Evolutionary conservation across 73 alveolate species (phyloP).

Genomic region (Paramecium caudatum): DNA sequence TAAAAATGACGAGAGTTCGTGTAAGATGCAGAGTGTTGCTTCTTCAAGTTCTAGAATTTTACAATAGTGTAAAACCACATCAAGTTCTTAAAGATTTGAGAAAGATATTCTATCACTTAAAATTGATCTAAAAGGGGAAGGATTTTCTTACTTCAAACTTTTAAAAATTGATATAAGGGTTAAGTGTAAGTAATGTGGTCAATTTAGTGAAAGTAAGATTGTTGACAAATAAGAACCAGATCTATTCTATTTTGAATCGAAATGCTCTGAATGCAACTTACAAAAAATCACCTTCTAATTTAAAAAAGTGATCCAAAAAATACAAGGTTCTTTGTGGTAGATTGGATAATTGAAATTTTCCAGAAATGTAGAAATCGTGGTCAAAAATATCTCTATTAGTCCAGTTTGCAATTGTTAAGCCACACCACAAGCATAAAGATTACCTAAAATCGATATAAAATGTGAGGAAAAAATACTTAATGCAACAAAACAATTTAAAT

Average conservation of each 20-base stretch:
- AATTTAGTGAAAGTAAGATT: neutral
- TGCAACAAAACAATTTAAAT: neutral
- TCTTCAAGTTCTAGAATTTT: no score
- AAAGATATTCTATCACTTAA: no score
- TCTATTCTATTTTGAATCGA: neutral
- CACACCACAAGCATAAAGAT: neutral
- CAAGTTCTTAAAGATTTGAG: no score
- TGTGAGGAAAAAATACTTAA: neutral
- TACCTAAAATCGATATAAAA: neutral
- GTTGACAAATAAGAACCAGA: neutral
- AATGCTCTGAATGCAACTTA: neutral
- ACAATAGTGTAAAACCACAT: no score
- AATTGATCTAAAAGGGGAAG: slow-evolving; percentile 13
- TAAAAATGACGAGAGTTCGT: no score
- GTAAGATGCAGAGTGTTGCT: no score
- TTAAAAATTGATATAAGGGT: neutral
- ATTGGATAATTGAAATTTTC: neutral
- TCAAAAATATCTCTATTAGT: neutral
- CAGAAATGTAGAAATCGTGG: neutral
- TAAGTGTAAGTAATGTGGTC: neutral
- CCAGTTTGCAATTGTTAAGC: neutral
- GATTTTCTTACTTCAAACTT: neutral
- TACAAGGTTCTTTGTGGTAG: neutral
- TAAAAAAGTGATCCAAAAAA: neutral
- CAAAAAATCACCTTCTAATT: neutral